Base-by-base conservation (phyloP, 495 filamentous ascomycete species). In the Neurospora sp. region DNA sequence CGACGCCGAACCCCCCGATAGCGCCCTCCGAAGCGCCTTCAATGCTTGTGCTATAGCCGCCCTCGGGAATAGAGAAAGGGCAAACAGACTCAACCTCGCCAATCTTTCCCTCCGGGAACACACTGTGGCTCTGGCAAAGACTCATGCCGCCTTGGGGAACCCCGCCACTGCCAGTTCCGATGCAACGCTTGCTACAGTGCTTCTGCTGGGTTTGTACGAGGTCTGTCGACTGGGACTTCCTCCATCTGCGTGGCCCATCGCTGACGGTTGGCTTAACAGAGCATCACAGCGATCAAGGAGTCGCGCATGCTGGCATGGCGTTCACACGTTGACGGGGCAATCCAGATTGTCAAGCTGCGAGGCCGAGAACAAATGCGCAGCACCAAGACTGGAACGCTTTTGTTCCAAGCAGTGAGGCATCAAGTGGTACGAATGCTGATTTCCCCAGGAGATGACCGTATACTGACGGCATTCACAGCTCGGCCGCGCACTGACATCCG, bases 31-130 rank as follows among this genome's bases (percentile, higher is more conserved):
- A 8, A 78, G 86, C 42, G 87, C 87, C 45, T 89, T 90, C 68
- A 82, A 87, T 44, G 89, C 90, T 1, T 88, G 90, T 70, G 82
- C 89, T 22, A 82, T 88, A 75, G 87, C 87, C 5, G 83, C 86
- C 76, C 81, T 80, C 74, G 83, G 74, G 74, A 89, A 83, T 73
- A 77, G 75, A 27, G 77, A 70, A 76, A 86, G 70, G 74, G 82
- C 71, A 45, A 53, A 74, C 68, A 77, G 77, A 7, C 70, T 75
- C n/a, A 68, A 78, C 70, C 79, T 74, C 70, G 77, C 53, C 77
- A 82, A 75, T 77, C 81, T 77, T 77, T 81, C 86, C 10, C 39
- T 83, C 65, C 75, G 77, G 37, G 79, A 83, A 69, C 86, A 87
- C 73, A 80, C 82, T 1, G 80, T 83, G 70, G 89, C 90, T 1